phyloP scores from a whole-genome alignment of 306 rosid species.

The Pueraria montana region DNA sequence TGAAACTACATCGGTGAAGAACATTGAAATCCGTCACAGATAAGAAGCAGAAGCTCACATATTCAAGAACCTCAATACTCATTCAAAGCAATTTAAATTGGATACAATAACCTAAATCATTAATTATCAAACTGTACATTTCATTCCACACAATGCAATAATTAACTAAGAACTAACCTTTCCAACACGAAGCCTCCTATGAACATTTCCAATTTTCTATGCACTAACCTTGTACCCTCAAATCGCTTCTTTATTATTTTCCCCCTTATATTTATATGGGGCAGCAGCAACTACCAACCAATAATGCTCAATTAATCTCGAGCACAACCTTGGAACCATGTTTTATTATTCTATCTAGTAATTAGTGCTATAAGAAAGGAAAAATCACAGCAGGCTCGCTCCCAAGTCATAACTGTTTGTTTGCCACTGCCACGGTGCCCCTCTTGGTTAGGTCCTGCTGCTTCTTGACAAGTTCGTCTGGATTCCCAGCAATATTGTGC shows the following conservation, averaged over 20 bases:
- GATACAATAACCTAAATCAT: background rate
- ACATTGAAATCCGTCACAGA: background rate
- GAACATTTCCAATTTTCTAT: background rate
- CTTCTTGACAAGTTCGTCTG: background rate
- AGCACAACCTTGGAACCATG: background rate
- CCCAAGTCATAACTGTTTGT: background rate
- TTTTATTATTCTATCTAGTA: background rate
- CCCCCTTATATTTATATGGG: background rate
- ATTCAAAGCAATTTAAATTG: background rate
- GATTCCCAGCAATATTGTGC: conserved; percentile 7
- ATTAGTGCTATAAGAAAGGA: background rate
- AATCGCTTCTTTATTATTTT: conserved; percentile 12
- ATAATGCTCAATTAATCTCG: conserved; percentile 20
- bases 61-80: conserved; percentile 10
- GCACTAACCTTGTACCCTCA: conserved; percentile 1
- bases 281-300: conserved; percentile 28
- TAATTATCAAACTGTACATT: conserved; percentile 13
- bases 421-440: conserved; percentile 3
- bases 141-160: background rate
- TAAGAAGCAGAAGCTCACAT: background rate
- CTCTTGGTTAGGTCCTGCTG: background rate
- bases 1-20: background rate
- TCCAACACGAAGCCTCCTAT: background rate
- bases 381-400: background rate
- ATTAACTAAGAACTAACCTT: background rate